These are phyloP conservation scores for Thalia dealbata DNA, from an alignment of 176 grass and related monocot genomes.

Conservation along the genomic window DNA sequence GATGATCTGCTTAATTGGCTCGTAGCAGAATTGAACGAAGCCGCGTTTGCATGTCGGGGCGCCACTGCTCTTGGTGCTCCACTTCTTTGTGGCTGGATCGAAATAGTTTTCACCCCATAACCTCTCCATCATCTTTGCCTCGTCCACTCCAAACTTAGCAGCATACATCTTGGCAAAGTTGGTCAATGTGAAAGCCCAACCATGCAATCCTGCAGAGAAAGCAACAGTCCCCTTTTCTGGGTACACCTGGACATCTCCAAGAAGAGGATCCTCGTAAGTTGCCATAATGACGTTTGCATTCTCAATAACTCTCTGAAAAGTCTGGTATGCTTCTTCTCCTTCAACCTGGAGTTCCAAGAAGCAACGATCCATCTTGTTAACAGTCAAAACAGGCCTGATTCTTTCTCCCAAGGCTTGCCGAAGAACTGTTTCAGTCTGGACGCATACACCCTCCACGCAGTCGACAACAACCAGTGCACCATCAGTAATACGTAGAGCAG, in stretches of 20 bases:
- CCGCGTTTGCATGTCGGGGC: not conserved
- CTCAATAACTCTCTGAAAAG: not conserved
- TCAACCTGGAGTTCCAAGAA: slow-evolving; percentile 5
- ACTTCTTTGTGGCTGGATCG: not conserved
- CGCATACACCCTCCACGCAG: slow-evolving; percentile 6
- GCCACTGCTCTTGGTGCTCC: not conserved
- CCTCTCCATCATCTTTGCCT: slow-evolving; percentile 4
- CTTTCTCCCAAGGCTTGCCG: slow-evolving; percentile 11
- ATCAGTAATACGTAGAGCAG: slow-evolving; percentile 11
- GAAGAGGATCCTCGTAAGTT: not conserved
- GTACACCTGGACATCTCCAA: not conserved
- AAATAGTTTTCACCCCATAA: not conserved
- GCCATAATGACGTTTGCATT: slow-evolving; percentile 1
- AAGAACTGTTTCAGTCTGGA: slow-evolving; percentile 12
- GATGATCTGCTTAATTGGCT: slow-evolving; percentile 5
- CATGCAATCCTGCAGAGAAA: not conserved
- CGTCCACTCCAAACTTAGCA: not conserved
- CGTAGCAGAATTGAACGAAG: slow-evolving; percentile 1
- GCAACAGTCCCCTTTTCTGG: slow-evolving; percentile 3
- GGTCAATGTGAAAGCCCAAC: not conserved
- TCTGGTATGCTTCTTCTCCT: not conserved
- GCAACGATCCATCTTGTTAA: not conserved
- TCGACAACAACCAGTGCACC: slow-evolving; percentile 6
- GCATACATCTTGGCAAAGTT: slow-evolving; percentile 8
- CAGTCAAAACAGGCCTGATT: not conserved